Base-by-base conservation (phyloP, 805 yeast genomes). In the Sugiyamaella chiloensis region DNA sequence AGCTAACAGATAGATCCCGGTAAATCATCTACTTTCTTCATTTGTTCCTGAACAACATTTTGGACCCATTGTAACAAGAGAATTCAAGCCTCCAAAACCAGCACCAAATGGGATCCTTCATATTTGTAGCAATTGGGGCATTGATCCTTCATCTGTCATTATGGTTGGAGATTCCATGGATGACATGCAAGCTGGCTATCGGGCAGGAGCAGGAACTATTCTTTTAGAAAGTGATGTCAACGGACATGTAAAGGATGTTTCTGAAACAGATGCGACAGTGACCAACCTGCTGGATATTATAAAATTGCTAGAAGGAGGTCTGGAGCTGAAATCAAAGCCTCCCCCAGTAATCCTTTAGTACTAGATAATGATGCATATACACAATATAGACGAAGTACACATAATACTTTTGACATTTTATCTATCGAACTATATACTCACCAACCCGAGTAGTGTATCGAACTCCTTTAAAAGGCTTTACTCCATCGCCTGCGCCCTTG, bases 391-490 rank as follows among this genome's bases (percentile, higher is more conserved):
- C 11, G 14, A 6, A 24, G 16, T 6, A 9, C 14, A 42, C 14
- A 6, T 19, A n/a, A n/a, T n/a, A n/a, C n/a, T n/a, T n/a, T n/a
- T n/a, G n/a, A n/a, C n/a, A n/a, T n/a, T n/a, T n/a, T n/a, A n/a
- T 11, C 26, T 59, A 68, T 30, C 81, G 64, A 17, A 81, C 69
- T 2, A 79, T 67, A 56, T 71, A 78, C 46, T 83, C 81, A 0
- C 83, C 85, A 0, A 85, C 74, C 46, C 68, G 67, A 4, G 96
- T 81, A 8, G 77, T 68, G 61, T 90, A 90, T 60, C 89, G 85
- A 17, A 90, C 96, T 1, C 98, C 98, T 63, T 89, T 90, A 70
- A 80, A 90, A 0, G 96, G 96, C 59, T 81, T 83, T 8, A 79
- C 83, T 3, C 71, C 70, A 2, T 79, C 80, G 4, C 77, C 76